Base-by-base conservation (phyloP, 73 alveolate genomes). In the Blepharisma stoltei region DNA sequence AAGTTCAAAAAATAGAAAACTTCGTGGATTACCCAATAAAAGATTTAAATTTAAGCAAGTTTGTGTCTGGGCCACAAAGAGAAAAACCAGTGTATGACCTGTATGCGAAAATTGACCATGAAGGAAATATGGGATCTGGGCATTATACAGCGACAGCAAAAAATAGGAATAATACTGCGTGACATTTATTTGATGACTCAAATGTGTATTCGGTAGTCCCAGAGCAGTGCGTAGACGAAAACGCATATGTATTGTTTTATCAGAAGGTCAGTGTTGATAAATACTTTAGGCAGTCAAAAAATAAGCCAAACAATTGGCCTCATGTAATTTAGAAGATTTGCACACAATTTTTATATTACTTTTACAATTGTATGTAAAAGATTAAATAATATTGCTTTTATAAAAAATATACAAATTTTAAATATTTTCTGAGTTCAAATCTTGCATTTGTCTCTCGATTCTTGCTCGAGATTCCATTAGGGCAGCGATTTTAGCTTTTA, bases 41-140 rank as follows among this genome's bases (percentile, higher is more conserved):
- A 47, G 79, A 92, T 68, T 67, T 94, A 54, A 89, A 94, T 82
- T 78, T 94, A 81, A 75, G 86, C 37, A 88, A 85, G n/a, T 83
- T 71, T 55, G 90, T 86, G 25, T 70, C 83, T 18, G 90, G 91
- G 46, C 84, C 91, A 0, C 85, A 89, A 76, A 85, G 87, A 70
- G 83, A 88, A 0, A 83, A 82, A 55, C 92, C 93, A 4, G 81
- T 77, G 41, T 91, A 91, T 71, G 93, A 89, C 81, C 80, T 91
- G 71, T 91, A 88, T 80, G 95, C 92, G 7, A 92, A 88, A 1
- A 71, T 89, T 52, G 82, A 91, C 75, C 97, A 91, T 75, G 88
- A 71, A 77, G 97, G 97, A 14, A 76, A 85, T 21, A 71, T 85
- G 65, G 83, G 80, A 2, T 73, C 80, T 43, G 97, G 97, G 7